Evolutionary conservation across 2,329 filamentous ascomycete species (phyloP).

Genomic region (Cercospora zeina): DNA sequence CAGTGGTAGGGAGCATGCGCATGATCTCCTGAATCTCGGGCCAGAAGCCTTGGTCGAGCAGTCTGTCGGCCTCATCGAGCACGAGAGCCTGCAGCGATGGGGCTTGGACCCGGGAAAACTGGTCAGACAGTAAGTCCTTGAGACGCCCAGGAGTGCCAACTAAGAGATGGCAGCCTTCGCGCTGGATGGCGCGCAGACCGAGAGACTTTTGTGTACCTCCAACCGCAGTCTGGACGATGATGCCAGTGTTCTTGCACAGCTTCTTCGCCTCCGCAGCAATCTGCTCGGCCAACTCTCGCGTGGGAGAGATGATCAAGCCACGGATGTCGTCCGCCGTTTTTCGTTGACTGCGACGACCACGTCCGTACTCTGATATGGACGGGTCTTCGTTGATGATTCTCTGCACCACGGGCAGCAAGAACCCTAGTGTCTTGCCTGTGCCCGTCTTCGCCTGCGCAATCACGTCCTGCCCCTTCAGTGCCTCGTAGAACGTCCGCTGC

Average conservation of each 20-base stretch:
- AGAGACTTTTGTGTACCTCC: conserved; percentile 78
- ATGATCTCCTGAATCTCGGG: conserved; percentile 53
- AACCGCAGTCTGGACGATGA: conserved; percentile 77
- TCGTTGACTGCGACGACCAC: conserved; percentile 53
- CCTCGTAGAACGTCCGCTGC: conserved; percentile 75
- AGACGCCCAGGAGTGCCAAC: conserved; percentile 89
- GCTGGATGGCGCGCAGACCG: conserved; percentile 68
- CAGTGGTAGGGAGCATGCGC: conserved; percentile 60
- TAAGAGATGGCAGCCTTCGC: conserved; percentile 80
- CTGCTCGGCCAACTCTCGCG: conserved; percentile 64
- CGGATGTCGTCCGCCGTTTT: conserved; percentile 56
- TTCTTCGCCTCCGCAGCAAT: conserved; percentile 71
- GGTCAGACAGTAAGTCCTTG: conserved; percentile 74
- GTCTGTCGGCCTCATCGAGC: conserved; percentile 66
- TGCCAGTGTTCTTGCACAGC: conserved; percentile 63
- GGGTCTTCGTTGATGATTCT: conserved; percentile 68
- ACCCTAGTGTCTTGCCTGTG: conserved; percentile 94
- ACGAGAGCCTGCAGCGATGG: conserved; percentile 61
- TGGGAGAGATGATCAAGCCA: conserved; percentile 62
- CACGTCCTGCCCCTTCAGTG: conserved; percentile 76
- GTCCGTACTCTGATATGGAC: conserved; percentile 53
- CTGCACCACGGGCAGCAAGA: conserved; percentile 82
- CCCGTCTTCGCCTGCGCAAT: conserved; percentile 94
- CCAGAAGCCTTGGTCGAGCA: conserved; percentile 61
- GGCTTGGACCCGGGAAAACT: conserved; percentile 62